Conservation (phyloP, 495 filamentous ascomycete genomes). For the Penicillium mononematosum region DNA sequence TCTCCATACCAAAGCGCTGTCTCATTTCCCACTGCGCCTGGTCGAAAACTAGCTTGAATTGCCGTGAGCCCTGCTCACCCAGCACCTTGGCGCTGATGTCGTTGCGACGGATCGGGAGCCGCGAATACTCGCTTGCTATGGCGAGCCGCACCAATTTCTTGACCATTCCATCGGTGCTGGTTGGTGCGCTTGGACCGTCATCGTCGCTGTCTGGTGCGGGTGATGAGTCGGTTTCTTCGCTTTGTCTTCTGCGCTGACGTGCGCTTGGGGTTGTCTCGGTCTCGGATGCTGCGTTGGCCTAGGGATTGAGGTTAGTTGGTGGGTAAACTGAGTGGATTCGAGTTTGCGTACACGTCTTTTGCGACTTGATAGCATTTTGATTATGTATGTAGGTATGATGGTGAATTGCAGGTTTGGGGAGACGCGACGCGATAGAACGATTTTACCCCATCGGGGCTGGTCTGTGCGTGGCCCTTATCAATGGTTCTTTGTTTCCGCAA, state of each 20-base stretch:
- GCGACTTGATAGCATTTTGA: slow-evolving; percentile 35
- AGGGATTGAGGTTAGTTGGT: not conserved
- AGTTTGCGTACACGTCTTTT: slow-evolving; percentile 40
- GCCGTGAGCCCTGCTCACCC: slow-evolving; percentile 42
- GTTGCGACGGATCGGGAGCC: slow-evolving; percentile 69
- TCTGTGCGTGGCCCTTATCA: slow-evolving; percentile 26
- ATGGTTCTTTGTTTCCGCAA: slow-evolving; percentile 10
- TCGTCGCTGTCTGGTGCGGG: slow-evolving; percentile 25
- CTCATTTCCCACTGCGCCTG: slow-evolving; percentile 63
- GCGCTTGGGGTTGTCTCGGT: slow-evolving; percentile 5
- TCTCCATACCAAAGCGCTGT: slow-evolving; percentile 77
- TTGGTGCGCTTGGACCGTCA: slow-evolving; percentile 30
- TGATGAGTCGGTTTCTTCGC: slow-evolving; percentile 13
- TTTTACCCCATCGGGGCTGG: slow-evolving; percentile 25
- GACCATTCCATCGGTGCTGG: slow-evolving; percentile 62
- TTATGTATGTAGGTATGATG: not conserved
- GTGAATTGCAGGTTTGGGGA: not conserved
- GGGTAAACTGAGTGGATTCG: not conserved
- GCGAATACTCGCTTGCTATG: slow-evolving; percentile 82
- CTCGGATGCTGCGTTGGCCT: slow-evolving; percentile 11
- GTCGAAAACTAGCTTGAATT: slow-evolving; percentile 70
- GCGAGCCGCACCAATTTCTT: slow-evolving; percentile 93
- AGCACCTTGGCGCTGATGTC: slow-evolving; percentile 73
- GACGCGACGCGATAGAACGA: slow-evolving; percentile 22
- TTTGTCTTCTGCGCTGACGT: slow-evolving; percentile 21